A percentile compares a stretch with the other conserved stretches of the same genome.
phyloP scores from a whole-genome alignment of 2,329 filamentous ascomycete species.

The Lanzia echinophila region DNA sequence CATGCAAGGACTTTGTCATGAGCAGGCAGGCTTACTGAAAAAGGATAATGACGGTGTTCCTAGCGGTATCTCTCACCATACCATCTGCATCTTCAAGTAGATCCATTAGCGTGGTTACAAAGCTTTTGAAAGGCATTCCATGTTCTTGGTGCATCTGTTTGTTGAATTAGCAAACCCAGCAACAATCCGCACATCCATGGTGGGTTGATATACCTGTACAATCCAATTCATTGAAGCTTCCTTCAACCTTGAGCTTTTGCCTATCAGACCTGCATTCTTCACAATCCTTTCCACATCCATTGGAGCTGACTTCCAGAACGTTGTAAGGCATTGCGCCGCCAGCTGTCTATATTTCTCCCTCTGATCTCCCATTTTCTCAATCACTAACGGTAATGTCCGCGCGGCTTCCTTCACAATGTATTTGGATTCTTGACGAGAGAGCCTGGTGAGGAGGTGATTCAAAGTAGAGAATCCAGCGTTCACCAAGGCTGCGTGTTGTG shows the following conservation, averaged over 20 bases:
- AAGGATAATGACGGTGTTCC: conserved; percentile 75
- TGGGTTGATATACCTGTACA: conserved; percentile 50
- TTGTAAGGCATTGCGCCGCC: conserved; percentile 68
- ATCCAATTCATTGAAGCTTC: conserved; percentile 83
- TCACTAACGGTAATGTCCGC: conserved; percentile 64
- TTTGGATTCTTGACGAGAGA: conserved; percentile 78
- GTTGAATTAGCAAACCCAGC: not conserved
- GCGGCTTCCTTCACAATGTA: conserved; percentile 63
- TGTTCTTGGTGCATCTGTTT: conserved; percentile 72
- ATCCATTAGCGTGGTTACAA: conserved; percentile 77
- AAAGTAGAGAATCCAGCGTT: conserved; percentile 83
- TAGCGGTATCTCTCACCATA: conserved; percentile 78
- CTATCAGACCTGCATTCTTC: conserved; percentile 68
- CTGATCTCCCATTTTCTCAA: conserved; percentile 80
- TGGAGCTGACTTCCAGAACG: conserved; percentile 65
- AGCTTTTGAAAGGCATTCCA: conserved; percentile 71
- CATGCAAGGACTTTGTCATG: not conserved
- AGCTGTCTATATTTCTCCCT: conserved; percentile 78
- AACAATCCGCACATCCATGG: not conserved
- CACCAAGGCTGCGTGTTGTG: conserved; percentile 70
- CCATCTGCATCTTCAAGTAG: conserved; percentile 87
- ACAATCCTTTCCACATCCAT: conserved; percentile 74
- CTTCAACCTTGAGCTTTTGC: conserved; percentile 78
- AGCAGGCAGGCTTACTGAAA: conserved; percentile 55
- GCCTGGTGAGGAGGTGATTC: conserved; percentile 77